These are phyloP conservation scores for Oemleria cerasiformis DNA, from an alignment of 306 rosid genomes.

Conservation along the genomic window DNA sequence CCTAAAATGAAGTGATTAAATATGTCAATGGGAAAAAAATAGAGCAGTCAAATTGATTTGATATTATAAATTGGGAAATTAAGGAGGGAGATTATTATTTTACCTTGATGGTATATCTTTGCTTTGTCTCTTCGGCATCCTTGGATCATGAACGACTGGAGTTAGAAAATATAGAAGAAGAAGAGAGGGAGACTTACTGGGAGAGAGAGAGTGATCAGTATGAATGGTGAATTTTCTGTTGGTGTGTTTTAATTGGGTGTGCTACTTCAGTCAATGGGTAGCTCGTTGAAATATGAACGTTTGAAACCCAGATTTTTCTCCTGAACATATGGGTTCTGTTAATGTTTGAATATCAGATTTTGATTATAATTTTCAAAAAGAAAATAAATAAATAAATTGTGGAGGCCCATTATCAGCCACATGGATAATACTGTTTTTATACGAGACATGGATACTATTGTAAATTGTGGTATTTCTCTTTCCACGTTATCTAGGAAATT, in stretches of 20 bases:
- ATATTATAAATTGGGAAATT: neutral
- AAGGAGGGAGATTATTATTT: neutral
- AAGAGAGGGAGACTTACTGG: neutral
- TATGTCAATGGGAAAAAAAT: neutral
- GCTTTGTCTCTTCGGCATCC: constrained; percentile 15
- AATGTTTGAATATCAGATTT: neutral
- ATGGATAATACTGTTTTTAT: too few species aligned
- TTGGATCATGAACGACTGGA: neutral
- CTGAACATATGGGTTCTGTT: constrained; percentile 15
- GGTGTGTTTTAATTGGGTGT: neutral
- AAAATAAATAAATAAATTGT: neutral
- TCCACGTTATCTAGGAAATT: too few species aligned
- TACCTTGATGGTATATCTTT: constrained; percentile 25
- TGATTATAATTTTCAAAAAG: neutral
- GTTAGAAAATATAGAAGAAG: neutral
- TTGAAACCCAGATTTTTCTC: constrained; percentile 10
- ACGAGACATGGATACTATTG: too few species aligned
- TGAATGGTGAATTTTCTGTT: neutral
- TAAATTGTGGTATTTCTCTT: too few species aligned
- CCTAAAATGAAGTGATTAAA: constrained; percentile 18
- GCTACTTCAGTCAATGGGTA: neutral
- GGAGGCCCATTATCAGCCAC: neutral
- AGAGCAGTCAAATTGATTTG: too few species aligned
- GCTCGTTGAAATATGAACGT: constrained; percentile 1
- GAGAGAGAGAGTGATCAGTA: neutral